These are phyloP conservation scores for Aspergillus aculeatus DNA, from an alignment of 2,329 filamentous ascomycete genomes.

Conservation along the genomic window DNA sequence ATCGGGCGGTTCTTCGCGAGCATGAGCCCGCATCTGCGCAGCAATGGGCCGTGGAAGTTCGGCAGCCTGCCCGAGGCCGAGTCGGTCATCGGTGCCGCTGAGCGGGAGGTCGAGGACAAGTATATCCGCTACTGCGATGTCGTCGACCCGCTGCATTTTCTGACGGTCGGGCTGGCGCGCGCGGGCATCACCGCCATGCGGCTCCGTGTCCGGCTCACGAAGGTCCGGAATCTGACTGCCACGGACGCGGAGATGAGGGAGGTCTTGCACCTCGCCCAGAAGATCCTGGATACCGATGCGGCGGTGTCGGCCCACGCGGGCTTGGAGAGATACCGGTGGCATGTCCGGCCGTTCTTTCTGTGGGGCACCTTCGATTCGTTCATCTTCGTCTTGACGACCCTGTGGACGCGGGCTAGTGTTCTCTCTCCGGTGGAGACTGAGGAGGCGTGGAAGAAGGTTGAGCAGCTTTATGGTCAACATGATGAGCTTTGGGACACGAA, in stretches of 20 bases:
- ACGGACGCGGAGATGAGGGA: constrained; percentile 7
- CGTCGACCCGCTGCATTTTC: constrained; percentile 40
- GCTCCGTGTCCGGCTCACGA: constrained; percentile 44
- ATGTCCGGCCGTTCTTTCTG: constrained; percentile 46
- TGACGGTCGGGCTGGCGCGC: constrained; percentile 45
- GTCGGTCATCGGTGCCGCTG: constrained; percentile 28
- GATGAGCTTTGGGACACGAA: no score
- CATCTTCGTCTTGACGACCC: no score
- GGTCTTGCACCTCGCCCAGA: constrained; percentile 12
- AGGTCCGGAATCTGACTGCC: constrained; percentile 9
- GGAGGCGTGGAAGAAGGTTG: no score
- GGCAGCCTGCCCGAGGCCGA: constrained; percentile 13
- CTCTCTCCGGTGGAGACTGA: no score
- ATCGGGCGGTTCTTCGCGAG: constrained; percentile 25
- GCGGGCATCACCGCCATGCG: constrained; percentile 44
- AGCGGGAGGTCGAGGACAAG: constrained; percentile 32
- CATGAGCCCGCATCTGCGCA: constrained; percentile 13
- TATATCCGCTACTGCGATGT: constrained; percentile 38
- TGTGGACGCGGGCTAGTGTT: no score
- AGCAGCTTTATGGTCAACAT: no score
- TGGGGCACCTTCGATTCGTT: constrained; percentile 34
- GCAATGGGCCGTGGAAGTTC: constrained; percentile 6
- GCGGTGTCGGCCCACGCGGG: constrained; percentile 38
- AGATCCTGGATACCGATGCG: constrained; percentile 28
- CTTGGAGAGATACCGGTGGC: constrained; percentile 43